Conservation (phyloP, 179 eudicot species). For the Carnegiea gigantea region DNA sequence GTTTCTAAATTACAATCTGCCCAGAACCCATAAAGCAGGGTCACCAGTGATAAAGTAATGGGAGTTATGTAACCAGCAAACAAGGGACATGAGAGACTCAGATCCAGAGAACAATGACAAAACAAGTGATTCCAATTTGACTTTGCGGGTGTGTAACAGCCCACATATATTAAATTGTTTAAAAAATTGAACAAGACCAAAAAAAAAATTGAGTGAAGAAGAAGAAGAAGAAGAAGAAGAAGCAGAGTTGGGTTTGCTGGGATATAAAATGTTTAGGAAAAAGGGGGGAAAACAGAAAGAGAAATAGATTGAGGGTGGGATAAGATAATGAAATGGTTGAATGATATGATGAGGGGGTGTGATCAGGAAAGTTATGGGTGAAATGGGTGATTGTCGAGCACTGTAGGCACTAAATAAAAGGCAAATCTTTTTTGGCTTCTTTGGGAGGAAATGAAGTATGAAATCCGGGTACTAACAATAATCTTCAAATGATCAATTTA, state of each 20-base stretch:
- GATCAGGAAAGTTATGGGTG: conserved; percentile 8
- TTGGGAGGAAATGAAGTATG: neutral
- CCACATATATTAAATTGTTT: conserved; percentile 17
- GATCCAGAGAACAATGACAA: conserved; percentile 28
- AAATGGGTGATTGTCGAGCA: conserved; percentile 5
- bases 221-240: conserved; percentile 6
- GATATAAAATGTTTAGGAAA: neutral
- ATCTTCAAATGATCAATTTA: conserved; percentile 7
- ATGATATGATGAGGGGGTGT: conserved; percentile 14
- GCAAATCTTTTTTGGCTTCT: neutral
- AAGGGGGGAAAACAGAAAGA: neutral
- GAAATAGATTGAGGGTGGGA: conserved; percentile 3
- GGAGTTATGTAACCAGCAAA: conserved; percentile 18
- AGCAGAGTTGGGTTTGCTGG: conserved; percentile 32
- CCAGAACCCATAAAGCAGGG: conserved; percentile 16
- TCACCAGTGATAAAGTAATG: neutral
- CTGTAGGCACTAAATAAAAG: conserved; percentile 5
- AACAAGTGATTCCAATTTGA: conserved; percentile 19
- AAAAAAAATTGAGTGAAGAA: neutral
- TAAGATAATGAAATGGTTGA: conserved; percentile 24
- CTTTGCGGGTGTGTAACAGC: conserved; percentile 28
- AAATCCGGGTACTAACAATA: neutral
- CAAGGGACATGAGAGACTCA: conserved; percentile 20
- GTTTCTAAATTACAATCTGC: conserved; percentile 1
- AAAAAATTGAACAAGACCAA: neutral